Conservation (phyloP, 345 rosid genomes). For the rapeseed (Brassica napus) region Da-Ae NC_063446.1:5029501-5030000, state of each 20-base stretch:
- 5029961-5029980: constrained; percentile 66
- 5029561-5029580: constrained; percentile 38
- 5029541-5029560: constrained; percentile 52
- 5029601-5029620: constrained; percentile 34
- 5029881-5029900: constrained; percentile 78
- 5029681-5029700: constrained; percentile 62
- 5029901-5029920: constrained; percentile 85
- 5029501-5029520: constrained; percentile 57
- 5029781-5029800: background rate
- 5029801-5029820: background rate
- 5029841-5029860: constrained; percentile 50
- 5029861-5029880: constrained; percentile 85
- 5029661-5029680: constrained; percentile 74
- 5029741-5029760: background rate
- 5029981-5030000: constrained; percentile 6
- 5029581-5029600: constrained; percentile 44
- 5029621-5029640: constrained; percentile 22
- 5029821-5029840: constrained; percentile 12
- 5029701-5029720: constrained; percentile 54
- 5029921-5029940: constrained; percentile 78
- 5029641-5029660: constrained; percentile 46
- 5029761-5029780: constrained; percentile 3
- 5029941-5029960: constrained; percentile 64
- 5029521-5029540: constrained; percentile 79
- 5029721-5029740: constrained; percentile 74